Conservation (phyloP, 306 rosid species). For the Trichosanthes cucumerina region DNA sequence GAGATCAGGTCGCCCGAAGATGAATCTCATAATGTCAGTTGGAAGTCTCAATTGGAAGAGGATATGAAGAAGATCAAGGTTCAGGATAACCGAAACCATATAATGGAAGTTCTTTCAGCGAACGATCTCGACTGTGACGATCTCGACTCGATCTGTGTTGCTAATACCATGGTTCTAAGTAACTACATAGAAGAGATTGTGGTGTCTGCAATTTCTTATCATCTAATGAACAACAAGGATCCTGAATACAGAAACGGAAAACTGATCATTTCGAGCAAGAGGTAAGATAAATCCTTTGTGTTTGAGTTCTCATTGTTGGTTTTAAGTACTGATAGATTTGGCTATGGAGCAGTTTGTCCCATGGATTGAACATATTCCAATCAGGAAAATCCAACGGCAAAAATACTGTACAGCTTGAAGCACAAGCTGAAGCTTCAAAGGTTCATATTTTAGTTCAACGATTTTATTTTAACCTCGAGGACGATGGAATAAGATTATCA, state of each 20-base stretch:
- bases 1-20: conserved; percentile 78
- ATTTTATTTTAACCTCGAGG: conserved; percentile 3
- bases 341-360: conserved; percentile 65
- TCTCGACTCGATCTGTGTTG: conserved; percentile 60
- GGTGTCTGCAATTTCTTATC: conserved; percentile 84
- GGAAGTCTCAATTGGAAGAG: conserved; percentile 82
- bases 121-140: conserved; percentile 93
- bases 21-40: conserved; percentile 72
- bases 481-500: neutral
- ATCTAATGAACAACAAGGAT: conserved; percentile 76
- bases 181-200: conserved; percentile 89
- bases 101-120: conserved; percentile 81
- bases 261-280: conserved; percentile 58
- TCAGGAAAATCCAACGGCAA: conserved; percentile 45
- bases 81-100: conserved; percentile 88
- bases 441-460: conserved; percentile 29
- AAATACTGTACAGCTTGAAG: conserved; percentile 48
- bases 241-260: conserved; percentile 91
- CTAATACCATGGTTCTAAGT: conserved; percentile 71
- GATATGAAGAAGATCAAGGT: conserved; percentile 86
- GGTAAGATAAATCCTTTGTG: conserved; percentile 30
- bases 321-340: conserved; percentile 14
- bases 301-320: neutral
- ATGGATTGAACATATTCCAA: conserved; percentile 67
- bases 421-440: conserved; percentile 47